These are phyloP conservation scores for Nemania sp. DNA, from an alignment of 2,329 filamentous ascomycete species.

Conservation along the genomic window DNA sequence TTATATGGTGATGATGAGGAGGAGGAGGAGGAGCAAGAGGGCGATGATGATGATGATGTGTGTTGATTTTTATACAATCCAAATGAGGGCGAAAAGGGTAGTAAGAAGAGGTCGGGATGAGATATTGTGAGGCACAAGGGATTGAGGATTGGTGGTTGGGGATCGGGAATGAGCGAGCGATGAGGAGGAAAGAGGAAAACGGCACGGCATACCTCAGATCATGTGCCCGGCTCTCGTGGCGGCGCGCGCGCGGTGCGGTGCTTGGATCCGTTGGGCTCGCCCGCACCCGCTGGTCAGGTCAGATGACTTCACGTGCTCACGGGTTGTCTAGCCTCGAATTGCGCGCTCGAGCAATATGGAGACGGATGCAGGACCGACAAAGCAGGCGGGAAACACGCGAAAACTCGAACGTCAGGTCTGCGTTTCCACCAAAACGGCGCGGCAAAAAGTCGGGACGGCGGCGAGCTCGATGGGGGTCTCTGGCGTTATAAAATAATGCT, in stretches of 20 bases:
- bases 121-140: no score
- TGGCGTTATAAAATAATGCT: constrained; percentile 29
- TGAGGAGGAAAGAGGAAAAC: background rate
- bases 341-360: constrained; percentile 37
- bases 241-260: constrained; percentile 34
- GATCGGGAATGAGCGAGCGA: background rate
- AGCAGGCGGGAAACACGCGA: constrained; percentile 16
- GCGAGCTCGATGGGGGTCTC: constrained; percentile 24
- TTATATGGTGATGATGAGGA: constrained; percentile 2
- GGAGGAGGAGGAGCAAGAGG: no score
- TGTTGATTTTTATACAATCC: constrained; percentile 2
- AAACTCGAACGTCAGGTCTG: constrained; percentile 31
- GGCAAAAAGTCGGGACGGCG: constrained; percentile 14
- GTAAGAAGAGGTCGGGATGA: background rate
- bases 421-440: constrained; percentile 25
- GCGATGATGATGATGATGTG: constrained; percentile 5
- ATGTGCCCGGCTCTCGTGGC: constrained; percentile 39
- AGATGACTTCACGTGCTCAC: constrained; percentile 43
- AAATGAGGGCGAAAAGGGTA: background rate
- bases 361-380: constrained; percentile 31
- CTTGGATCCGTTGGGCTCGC: constrained; percentile 35
- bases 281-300: constrained; percentile 37
- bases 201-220: constrained; percentile 36
- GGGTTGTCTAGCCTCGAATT: constrained; percentile 37
- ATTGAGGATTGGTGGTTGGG: background rate